A percentile compares a stretch with the other conserved stretches of the same genome.
Evolutionary conservation across 257 asterid species (phyloP).

Genomic region (Ilex asprella): DNA sequence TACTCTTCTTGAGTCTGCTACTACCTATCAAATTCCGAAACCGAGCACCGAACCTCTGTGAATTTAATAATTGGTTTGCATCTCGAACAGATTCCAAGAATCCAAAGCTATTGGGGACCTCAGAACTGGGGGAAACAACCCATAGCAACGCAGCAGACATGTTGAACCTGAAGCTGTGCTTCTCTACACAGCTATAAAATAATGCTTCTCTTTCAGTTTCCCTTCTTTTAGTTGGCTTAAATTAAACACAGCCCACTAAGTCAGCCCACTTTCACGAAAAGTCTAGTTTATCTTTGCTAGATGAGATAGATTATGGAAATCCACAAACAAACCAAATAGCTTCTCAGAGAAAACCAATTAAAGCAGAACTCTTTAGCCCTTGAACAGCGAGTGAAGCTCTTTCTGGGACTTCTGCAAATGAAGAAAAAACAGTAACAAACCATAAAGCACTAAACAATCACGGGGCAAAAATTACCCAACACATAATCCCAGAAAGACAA

Average conservation of each 20-base stretch:
- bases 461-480: slow-evolving; percentile 3
- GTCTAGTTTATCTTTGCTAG: slow-evolving; percentile 19
- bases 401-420: slow-evolving; percentile 36
- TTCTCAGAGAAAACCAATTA: slow-evolving; percentile 3
- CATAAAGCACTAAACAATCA: slow-evolving; percentile 7
- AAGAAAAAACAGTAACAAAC: slow-evolving; percentile 8
- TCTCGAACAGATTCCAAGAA: slow-evolving; percentile 48
- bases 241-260: slow-evolving; percentile 17
- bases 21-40: slow-evolving; percentile 23
- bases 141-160: slow-evolving; percentile 77
- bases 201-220: slow-evolving; percentile 9
- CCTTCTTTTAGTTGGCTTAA: slow-evolving; percentile 16
- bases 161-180: slow-evolving; percentile 18
- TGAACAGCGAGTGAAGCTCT: slow-evolving; percentile 28
- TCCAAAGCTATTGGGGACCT: slow-evolving; percentile 41
- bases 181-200: slow-evolving; percentile 17
- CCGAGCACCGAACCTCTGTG: slow-evolving; percentile 28
- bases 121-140: slow-evolving; percentile 65
- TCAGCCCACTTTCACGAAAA: slow-evolving; percentile 17
- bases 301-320: slow-evolving; percentile 4
- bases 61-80: slow-evolving; percentile 35
- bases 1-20: slow-evolving; percentile 30
- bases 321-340: slow-evolving; percentile 10
- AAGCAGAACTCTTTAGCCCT: slow-evolving; percentile 19
- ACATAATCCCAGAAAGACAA: slow-evolving; percentile 2